These are phyloP conservation scores for Phytophthora syringae DNA, from an alignment of 352 stramenopile species.

Conservation along the genomic window DNA sequence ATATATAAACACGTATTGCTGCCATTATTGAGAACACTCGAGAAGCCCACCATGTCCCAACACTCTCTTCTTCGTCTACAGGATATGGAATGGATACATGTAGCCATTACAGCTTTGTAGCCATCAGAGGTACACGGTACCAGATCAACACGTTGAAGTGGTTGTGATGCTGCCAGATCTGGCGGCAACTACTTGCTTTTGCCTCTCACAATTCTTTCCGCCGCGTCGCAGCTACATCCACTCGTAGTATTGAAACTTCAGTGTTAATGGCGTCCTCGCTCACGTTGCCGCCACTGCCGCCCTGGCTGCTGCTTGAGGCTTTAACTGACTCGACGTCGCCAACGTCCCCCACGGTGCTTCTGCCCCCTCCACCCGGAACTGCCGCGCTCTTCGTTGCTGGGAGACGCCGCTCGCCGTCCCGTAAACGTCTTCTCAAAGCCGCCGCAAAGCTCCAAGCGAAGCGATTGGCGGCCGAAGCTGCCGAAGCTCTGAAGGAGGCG, in stretches of 20 bases:
- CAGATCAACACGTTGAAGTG: conserved; percentile 8
- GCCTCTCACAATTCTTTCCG: background rate
- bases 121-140: conserved; percentile 10
- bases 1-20: conserved; percentile 25
- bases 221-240: background rate
- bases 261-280: background rate
- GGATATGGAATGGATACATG: background rate
- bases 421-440: background rate
- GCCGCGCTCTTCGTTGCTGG: background rate
- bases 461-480: background rate
- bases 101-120: background rate
- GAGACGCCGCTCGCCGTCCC: background rate
- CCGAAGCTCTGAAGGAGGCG: background rate
- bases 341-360: background rate
- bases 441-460: background rate
- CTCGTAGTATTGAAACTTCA: background rate
- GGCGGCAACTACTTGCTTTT: background rate
- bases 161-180: background rate
- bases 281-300: background rate
- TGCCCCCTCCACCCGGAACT: background rate
- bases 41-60: background rate
- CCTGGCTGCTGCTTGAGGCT: background rate
- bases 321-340: background rate
- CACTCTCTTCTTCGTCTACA: conserved; percentile 25
- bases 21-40: conserved; percentile 11